Base-by-base conservation (phyloP, 257 asterid genomes). In the Plectranthus barbatus region DNA sequence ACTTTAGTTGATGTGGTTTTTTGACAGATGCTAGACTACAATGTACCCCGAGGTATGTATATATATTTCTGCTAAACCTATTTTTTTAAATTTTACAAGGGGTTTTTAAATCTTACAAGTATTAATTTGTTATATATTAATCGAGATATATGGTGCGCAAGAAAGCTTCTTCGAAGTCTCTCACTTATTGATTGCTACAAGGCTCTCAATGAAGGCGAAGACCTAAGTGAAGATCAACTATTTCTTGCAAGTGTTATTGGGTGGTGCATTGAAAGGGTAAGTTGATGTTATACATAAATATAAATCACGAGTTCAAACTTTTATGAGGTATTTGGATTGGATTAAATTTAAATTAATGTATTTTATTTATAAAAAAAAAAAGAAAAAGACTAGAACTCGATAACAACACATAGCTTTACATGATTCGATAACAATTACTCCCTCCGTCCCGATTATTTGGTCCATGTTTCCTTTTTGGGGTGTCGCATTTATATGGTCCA, bases 251-350 rank as follows among this genome's bases (percentile, higher is more conserved):
- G 84, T 24, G 78, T 83, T 63, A 75, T 89, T 7, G 95, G 93
- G 23, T 89, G 96, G 96, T 89, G 95, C 34, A 78, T 89, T 62
- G 95, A 86, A 76, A 86, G 95, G 96, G 96, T 89, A 73, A 24
- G 85, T 8, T 36, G n/a, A n/a, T n/a, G n/a, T n/a, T n/a, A n/a
- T n/a, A n/a, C n/a, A n/a, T n/a, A n/a, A n/a, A n/a, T n/a, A n/a
- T n/a, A n/a, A n/a, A n/a, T n/a, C n/a, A n/a, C n/a, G n/a, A n/a
- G n/a, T n/a, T n/a, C n/a, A n/a, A n/a, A n/a, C n/a, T n/a, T n/a
- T n/a, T n/a, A n/a, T n/a, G n/a, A n/a, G n/a, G n/a, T n/a, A n/a
- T n/a, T n/a, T n/a, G n/a, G n/a, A n/a, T n/a, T n/a, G n/a, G n/a
- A n/a, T n/a, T n/a, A n/a, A n/a, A n/a, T n/a, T n/a, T n/a, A n/a